Percentiles rank a stretch among this genome's conserved stretches.
These are phyloP conservation scores for Aspergillus sp. DNA, from an alignment of 2,329 filamentous ascomycete species.

Conservation along the genomic window DNA sequence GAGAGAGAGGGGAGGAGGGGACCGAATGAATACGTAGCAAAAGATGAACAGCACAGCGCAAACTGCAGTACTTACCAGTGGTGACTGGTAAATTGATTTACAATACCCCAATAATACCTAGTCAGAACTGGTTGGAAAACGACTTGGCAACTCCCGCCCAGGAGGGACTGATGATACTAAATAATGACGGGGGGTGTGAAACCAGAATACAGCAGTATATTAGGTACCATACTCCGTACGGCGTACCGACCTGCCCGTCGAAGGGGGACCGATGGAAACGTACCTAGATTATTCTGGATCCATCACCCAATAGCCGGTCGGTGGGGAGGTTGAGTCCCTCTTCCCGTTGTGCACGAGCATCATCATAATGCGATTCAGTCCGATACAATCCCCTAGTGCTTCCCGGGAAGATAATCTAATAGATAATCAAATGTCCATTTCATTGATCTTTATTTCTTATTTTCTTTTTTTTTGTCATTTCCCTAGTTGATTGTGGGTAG, in stretches of 20 bases:
- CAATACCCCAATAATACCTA: not conserved
- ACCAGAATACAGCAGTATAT: not conserved
- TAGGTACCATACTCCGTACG: not conserved
- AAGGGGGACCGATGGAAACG: not conserved
- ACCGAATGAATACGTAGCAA: not conserved
- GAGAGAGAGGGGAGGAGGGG: not conserved
- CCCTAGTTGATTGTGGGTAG: not conserved
- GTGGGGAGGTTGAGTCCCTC: constrained; percentile 1
- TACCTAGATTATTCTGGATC: constrained; percentile 4
- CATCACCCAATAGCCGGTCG: not conserved
- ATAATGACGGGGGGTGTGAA: not conserved
- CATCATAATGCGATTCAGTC: not conserved
- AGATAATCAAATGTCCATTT: not conserved
- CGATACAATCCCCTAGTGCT: not conserved
- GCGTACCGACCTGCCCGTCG: not conserved
- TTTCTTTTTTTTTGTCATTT: not conserved
- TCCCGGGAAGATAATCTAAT: not conserved
- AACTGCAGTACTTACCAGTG: not conserved
- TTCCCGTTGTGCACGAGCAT: not conserved
- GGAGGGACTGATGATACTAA: not conserved
- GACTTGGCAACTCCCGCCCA: too few relatives aligned
- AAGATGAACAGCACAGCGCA: not conserved
- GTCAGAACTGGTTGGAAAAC: not conserved
- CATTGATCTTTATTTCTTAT: not conserved
- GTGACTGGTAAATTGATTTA: not conserved